Evolutionary conservation across 768 basidiomycete genomes (phyloP).

Genomic region (Fibroporia radiculosa): DNA sequence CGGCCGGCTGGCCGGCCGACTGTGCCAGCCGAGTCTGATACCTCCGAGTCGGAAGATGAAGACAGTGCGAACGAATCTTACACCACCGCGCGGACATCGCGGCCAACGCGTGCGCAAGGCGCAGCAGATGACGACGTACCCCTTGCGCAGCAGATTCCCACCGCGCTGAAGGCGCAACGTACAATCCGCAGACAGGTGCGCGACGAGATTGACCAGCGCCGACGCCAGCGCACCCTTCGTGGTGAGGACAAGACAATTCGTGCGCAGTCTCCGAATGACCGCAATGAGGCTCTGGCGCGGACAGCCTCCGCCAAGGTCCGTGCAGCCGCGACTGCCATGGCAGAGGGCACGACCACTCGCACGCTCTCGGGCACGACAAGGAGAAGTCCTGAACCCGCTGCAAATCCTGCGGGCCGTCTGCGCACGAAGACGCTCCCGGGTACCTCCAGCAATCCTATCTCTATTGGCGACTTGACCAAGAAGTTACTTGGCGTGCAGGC

Average conservation of each 20-base stretch:
- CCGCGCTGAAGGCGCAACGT: slow-evolving; percentile 74
- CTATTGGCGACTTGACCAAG: slow-evolving; percentile 50
- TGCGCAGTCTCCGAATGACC: slow-evolving; percentile 2
- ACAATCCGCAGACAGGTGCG: slow-evolving; percentile 67
- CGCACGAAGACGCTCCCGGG: slow-evolving; percentile 39
- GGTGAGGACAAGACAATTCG: slow-evolving; percentile 4
- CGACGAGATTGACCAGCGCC: slow-evolving; percentile 57
- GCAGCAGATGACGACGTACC: slow-evolving; percentile 67
- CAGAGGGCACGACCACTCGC: slow-evolving; percentile 11
- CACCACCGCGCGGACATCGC: slow-evolving; percentile 1
- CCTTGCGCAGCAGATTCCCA: slow-evolving; percentile 75
- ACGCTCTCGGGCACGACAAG: slow-evolving; percentile 6
- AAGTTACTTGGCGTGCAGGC: slow-evolving; percentile 48
- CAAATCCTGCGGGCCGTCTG: slow-evolving; percentile 24
- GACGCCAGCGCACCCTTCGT: slow-evolving; percentile 21
- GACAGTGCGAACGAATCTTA: slow-evolving; percentile 32
- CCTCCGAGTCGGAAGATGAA: slow-evolving; percentile 41
- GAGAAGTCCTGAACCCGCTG: background rate
- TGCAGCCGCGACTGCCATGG: slow-evolving; percentile 15
- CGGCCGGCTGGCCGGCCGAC: slow-evolving; percentile 21
- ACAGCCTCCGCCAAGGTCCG: slow-evolving; percentile 5
- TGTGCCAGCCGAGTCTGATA: slow-evolving; percentile 22
- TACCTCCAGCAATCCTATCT: slow-evolving; percentile 31
- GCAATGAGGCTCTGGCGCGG: slow-evolving; percentile 5
- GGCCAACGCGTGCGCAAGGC: slow-evolving; percentile 8